Conservation (phyloP, 2,329 filamentous ascomycete species). For the Iodosphaeria phyllophila region DNA sequence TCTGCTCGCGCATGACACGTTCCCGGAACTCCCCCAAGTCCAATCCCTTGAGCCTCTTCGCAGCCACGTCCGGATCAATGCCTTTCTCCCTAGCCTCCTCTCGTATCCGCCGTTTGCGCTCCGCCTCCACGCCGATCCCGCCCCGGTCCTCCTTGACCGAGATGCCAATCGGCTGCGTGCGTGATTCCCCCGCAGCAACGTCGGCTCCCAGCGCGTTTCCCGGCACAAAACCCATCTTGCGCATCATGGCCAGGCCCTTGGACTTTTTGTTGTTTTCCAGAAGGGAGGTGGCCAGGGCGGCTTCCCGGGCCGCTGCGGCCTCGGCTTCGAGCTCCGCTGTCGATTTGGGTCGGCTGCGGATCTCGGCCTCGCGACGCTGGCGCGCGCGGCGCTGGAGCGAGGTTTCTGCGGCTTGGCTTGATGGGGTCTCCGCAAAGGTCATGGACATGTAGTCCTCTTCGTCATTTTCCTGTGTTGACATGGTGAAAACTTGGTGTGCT, state of each 20-base stretch:
- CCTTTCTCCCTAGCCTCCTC: constrained; percentile 37
- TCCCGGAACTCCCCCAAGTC: constrained; percentile 58
- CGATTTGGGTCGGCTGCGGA: constrained; percentile 50
- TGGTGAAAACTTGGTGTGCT: neutral
- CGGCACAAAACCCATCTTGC: constrained; percentile 74
- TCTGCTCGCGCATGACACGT: constrained; percentile 49
- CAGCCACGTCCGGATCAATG: neutral
- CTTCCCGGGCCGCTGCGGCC: constrained; percentile 53
- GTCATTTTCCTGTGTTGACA: constrained; percentile 23
- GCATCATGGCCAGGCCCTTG: constrained; percentile 94
- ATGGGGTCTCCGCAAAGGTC: constrained; percentile 50
- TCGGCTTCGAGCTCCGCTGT: constrained; percentile 69
- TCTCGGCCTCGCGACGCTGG: constrained; percentile 44
- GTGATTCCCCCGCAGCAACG: constrained; percentile 14
- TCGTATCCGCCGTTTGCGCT: constrained; percentile 59
- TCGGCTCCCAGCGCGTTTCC: constrained; percentile 55
- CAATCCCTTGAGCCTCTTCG: constrained; percentile 41
- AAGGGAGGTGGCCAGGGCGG: constrained; percentile 55
- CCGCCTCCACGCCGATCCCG: constrained; percentile 69
- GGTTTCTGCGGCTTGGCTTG: constrained; percentile 34
- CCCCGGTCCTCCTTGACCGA: constrained; percentile 60
- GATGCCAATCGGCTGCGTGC: constrained; percentile 60
- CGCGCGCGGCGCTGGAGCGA: constrained; percentile 35
- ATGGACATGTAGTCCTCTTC: constrained; percentile 97
- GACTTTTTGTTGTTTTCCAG: constrained; percentile 42